phyloP scores from a whole-genome alignment of 2,329 filamentous ascomycete species.

The Clonostachys rosea region DNA sequence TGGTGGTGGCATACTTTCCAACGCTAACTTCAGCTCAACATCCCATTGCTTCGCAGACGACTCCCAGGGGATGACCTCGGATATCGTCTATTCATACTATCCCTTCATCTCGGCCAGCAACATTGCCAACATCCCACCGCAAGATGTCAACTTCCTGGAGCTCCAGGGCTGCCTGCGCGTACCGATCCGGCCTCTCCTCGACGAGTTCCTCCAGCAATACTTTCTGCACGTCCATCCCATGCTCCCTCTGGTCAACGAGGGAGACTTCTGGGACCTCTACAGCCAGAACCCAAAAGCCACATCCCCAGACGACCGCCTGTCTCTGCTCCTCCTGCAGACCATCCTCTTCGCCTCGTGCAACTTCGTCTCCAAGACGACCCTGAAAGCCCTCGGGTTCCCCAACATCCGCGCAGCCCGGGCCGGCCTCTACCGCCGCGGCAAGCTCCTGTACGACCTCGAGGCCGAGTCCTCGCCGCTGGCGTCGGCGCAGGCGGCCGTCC shows the following conservation, averaged over 20 bases:
- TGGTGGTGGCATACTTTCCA: too few relatives aligned
- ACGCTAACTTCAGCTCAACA: too few relatives aligned
- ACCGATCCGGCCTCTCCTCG: slow-evolving; percentile 30
- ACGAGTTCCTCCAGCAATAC: slow-evolving; percentile 43
- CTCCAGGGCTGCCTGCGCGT: slow-evolving; percentile 39
- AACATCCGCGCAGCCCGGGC: slow-evolving; percentile 36
- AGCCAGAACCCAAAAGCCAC: slow-evolving; percentile 1
- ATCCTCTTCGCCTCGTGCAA: slow-evolving; percentile 39
- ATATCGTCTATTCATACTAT: slow-evolving; percentile 36
- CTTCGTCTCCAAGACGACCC: slow-evolving; percentile 30
- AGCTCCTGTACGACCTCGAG: slow-evolving; percentile 38
- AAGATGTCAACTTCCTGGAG: slow-evolving; percentile 41
- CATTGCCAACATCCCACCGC: slow-evolving; percentile 26
- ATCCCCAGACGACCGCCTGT: slow-evolving; percentile 15
- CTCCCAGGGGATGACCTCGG: neutral
- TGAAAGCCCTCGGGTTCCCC: slow-evolving; percentile 33
- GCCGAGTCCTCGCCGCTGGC: slow-evolving; percentile 33
- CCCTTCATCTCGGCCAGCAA: slow-evolving; percentile 31
- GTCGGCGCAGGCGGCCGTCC: slow-evolving; percentile 32
- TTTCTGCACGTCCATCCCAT: slow-evolving; percentile 41
- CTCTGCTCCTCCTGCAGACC: slow-evolving; percentile 39
- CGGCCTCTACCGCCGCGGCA: slow-evolving; percentile 30
- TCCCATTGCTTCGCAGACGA: too few relatives aligned
- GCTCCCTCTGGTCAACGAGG: slow-evolving; percentile 37
- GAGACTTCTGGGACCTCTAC: slow-evolving; percentile 20